Conservation (phyloP, 148 eudicot genomes). For the Rhododendron henanense region DNA sequence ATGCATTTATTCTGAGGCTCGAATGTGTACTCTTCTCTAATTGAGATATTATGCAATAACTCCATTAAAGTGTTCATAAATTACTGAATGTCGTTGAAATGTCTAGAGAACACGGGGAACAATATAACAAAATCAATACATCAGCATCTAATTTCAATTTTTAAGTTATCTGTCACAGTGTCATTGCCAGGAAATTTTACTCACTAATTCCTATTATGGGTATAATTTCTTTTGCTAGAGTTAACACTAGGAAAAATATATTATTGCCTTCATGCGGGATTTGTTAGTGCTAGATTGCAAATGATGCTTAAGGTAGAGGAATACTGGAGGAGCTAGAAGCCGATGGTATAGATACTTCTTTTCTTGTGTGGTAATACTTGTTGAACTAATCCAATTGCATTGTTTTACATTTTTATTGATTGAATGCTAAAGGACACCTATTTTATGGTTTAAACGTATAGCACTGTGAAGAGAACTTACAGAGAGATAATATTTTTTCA, state of each 20-base stretch:
- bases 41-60: background rate
- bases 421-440: background rate
- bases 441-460: too few species aligned
- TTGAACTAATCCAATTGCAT: background rate
- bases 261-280: too few species aligned
- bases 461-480: background rate
- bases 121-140: background rate
- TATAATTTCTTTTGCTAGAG: too few species aligned
- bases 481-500: background rate
- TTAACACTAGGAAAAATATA: too few species aligned
- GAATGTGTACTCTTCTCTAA: background rate
- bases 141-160: background rate
- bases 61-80: too few species aligned
- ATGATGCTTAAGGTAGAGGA: too few species aligned
- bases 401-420: background rate
- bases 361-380: conserved; percentile 52
- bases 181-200: too few species aligned
- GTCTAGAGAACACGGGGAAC: background rate
- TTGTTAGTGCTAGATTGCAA: too few species aligned
- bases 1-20: background rate
- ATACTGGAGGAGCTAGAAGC: conserved; percentile 76
- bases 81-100: background rate
- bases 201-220: too few species aligned
- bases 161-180: background rate
- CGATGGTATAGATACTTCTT: conserved; percentile 83